Conservation (phyloP, 306 rosid genomes). For the Inga laurina region DNA sequence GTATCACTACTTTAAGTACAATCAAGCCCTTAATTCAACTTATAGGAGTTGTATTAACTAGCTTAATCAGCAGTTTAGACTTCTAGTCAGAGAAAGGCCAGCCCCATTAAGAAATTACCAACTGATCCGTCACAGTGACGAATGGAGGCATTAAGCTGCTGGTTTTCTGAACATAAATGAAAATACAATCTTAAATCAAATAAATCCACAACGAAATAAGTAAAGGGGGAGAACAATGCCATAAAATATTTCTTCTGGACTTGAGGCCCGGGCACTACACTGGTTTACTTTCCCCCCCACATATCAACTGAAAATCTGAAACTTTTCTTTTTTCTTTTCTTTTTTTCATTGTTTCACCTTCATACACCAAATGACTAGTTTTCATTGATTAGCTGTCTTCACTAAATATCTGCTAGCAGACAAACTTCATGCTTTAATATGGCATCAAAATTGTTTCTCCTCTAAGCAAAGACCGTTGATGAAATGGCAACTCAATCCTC, state of each 20-base stretch:
- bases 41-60: background rate
- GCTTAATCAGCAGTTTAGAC: background rate
- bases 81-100: background rate
- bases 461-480: background rate
- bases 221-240: background rate
- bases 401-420: background rate
- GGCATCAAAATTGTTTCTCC: background rate
- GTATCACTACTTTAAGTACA: too few relatives aligned
- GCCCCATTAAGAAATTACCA: background rate
- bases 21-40: background rate
- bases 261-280: background rate
- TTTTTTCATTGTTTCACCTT: background rate
- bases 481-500: background rate
- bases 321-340: background rate
- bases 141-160: background rate
- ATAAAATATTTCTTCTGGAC: background rate
- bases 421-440: background rate
- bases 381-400: background rate
- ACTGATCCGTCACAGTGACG: background rate
- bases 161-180: background rate
- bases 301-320: background rate
- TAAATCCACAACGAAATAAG: background rate
- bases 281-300: background rate
- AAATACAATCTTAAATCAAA: background rate
- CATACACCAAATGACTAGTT: background rate